These are phyloP conservation scores for Leptographium lundbergii DNA, from an alignment of 2,329 filamentous ascomycete species.

Conservation along the genomic window DNA sequence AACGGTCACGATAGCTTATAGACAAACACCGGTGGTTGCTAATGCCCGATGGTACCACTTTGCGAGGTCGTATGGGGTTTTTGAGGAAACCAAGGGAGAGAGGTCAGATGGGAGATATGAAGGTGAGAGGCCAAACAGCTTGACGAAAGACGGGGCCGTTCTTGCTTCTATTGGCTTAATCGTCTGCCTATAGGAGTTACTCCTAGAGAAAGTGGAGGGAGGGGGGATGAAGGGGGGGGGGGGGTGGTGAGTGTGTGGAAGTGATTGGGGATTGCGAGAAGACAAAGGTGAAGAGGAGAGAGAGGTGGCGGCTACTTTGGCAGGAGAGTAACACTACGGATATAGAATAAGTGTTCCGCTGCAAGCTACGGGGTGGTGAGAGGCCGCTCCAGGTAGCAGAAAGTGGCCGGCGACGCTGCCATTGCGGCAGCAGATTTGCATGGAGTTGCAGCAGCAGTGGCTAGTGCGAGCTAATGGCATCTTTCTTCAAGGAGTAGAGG, in stretches of 20 bases:
- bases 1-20: neutral
- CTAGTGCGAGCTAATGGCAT: neutral
- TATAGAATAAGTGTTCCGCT: neutral
- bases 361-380: neutral
- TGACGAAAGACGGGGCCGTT: neutral
- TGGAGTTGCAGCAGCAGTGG: constrained; percentile 2
- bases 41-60: neutral
- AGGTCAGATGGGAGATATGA: neutral
- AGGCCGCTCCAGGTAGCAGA: constrained; percentile 2
- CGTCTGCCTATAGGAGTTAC: neutral
- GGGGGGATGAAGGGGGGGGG: neutral
- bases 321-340: neutral
- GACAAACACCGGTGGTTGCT: neutral
- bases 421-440: constrained; percentile 5
- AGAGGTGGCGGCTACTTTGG: neutral
- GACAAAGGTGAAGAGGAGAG: neutral
- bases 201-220: neutral
- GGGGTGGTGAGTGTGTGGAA: neutral
- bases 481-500: neutral
- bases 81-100: neutral
- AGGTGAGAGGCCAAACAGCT: constrained; percentile 1
- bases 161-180: neutral
- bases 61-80: neutral
- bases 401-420: neutral
- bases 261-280: neutral